A percentile compares a stretch with the other conserved stretches of the same genome.
These are phyloP conservation scores for Leccinum insolens DNA, from an alignment of 1,284 basidiomycete species.

Conservation along the genomic window DNA sequence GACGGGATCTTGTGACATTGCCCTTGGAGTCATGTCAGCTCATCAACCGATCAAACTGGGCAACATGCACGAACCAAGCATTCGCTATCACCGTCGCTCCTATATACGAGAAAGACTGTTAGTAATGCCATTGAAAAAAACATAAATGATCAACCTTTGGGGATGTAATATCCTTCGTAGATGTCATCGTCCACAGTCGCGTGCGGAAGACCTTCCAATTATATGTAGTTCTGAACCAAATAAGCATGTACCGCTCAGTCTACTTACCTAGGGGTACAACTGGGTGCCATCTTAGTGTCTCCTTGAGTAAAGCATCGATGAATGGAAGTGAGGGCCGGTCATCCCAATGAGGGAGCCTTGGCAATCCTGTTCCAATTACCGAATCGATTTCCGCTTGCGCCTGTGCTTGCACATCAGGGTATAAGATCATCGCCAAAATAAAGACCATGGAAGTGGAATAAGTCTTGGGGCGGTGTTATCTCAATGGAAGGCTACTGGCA, in stretches of 20 bases:
- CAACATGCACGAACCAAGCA: constrained; percentile 17
- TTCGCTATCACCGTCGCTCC: constrained; percentile 28
- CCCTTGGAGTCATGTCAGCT: constrained; percentile 32
- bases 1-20: constrained; percentile 43
- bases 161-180: constrained; percentile 45
- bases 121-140: neutral
- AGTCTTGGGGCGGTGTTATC: constrained; percentile 32
- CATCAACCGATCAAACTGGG: neutral
- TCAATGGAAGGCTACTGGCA: constrained; percentile 6
- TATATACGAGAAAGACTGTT: constrained; percentile 1
- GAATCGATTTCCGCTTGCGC: constrained; percentile 47
- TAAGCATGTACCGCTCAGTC: neutral
- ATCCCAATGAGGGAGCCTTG: constrained; percentile 40
- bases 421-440: constrained; percentile 50
- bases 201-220: constrained; percentile 40
- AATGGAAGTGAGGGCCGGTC: constrained; percentile 45
- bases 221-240: no score
- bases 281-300: constrained; percentile 53
- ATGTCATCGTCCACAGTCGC: constrained; percentile 44
- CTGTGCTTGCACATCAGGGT: constrained; percentile 33
- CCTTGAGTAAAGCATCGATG: constrained; percentile 51
- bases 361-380: constrained; percentile 36
- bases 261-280: constrained; percentile 38
- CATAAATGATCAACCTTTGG: constrained; percentile 34
- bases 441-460: constrained; percentile 48